Base-by-base conservation (phyloP, 2,329 filamentous ascomycete species). In the Botrytis byssoidea region DNA sequence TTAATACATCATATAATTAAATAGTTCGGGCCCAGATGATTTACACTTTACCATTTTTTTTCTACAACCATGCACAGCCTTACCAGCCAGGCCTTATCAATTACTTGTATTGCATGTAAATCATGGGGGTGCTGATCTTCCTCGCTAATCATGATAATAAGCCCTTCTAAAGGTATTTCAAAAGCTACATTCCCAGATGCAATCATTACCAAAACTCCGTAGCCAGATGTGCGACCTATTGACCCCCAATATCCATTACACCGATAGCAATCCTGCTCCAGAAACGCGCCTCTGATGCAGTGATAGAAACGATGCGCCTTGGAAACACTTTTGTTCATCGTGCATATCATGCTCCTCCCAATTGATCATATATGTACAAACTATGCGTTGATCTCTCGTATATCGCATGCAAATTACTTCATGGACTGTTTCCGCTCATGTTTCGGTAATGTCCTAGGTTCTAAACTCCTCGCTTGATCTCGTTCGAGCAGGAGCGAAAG, bases 401-500 rank as follows among this genome's bases (percentile, higher is more conserved):
- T 51, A 59, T 67, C 35, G 48, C 63, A 55, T 59, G 46, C 61
- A 55, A 44, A 72, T 72, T 67, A 65, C 25, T 72, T 72, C 37
- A 66, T 55, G 32, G 44, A 10, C 22, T 70, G 51, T 46, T 70
- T 70, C 7, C 46, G 64, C 48, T 73, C 48, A n/a, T 73, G 48
- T 25, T 69, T 73, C 16, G 64, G 40, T 18, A 57, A 55, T 40
- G 57, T 18, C 22, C 73, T 73, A 25, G 81, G 80, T 29, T 81
- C 80, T 29, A 77, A 77, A 57, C 75, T 79, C 66, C 82, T 80
- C 22, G 80, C 81, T 77, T 85, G 87, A 75, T 88, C 87, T 51
- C 86, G 85, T 76, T 89, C 87, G 32, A 90, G 82, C 1, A 91
- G 82, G 6, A 90, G 81, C 16, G 86, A 87, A 42, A 91, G 82